Percentiles rank a stretch among this genome's conserved stretches.
phyloP scores from a whole-genome alignment of 306 rosid genomes.

The Potentilla sterilis region DNA sequence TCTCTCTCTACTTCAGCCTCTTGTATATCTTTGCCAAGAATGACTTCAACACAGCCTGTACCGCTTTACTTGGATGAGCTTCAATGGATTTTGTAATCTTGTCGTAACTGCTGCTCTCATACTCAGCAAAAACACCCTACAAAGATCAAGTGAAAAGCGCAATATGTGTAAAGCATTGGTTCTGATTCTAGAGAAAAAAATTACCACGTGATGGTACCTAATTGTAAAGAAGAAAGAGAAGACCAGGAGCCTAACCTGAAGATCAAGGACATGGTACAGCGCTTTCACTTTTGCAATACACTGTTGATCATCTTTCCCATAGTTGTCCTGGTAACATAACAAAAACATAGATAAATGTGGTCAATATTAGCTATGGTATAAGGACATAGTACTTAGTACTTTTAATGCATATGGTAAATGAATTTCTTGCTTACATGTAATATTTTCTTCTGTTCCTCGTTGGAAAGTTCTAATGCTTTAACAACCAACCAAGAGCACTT shows the following conservation, averaged over 20 bases:
- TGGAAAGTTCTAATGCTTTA: slow-evolving; percentile 76
- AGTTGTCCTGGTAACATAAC: slow-evolving; percentile 56
- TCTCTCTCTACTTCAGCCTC: slow-evolving; percentile 64
- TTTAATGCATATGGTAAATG: neutral
- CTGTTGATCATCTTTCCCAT: slow-evolving; percentile 62
- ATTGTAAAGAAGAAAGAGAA: neutral
- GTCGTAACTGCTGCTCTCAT: slow-evolving; percentile 65
- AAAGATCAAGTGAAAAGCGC: slow-evolving; percentile 15
- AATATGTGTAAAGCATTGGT: neutral
- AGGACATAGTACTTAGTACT: neutral
- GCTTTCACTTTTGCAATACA: slow-evolving; percentile 71
- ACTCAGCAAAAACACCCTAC: slow-evolving; percentile 69
- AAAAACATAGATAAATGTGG: neutral
- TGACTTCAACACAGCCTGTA: slow-evolving; percentile 83
- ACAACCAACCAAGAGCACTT: slow-evolving; percentile 96
- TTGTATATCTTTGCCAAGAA: slow-evolving; percentile 87
- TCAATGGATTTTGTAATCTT: slow-evolving; percentile 62
- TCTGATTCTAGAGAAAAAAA: neutral
- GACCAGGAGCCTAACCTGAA: slow-evolving; percentile 48
- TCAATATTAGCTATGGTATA: neutral
- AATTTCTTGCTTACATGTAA: slow-evolving; percentile 49
- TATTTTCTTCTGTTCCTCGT: slow-evolving; percentile 66
- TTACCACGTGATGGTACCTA: neutral
- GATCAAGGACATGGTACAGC: slow-evolving; percentile 66
- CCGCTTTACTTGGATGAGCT: slow-evolving; percentile 70